Evolutionary conservation across 2,329 filamentous ascomycete species (phyloP), one percentile per base, ranked within the genome.

Genomic region (Coniella lustricola): DNA sequence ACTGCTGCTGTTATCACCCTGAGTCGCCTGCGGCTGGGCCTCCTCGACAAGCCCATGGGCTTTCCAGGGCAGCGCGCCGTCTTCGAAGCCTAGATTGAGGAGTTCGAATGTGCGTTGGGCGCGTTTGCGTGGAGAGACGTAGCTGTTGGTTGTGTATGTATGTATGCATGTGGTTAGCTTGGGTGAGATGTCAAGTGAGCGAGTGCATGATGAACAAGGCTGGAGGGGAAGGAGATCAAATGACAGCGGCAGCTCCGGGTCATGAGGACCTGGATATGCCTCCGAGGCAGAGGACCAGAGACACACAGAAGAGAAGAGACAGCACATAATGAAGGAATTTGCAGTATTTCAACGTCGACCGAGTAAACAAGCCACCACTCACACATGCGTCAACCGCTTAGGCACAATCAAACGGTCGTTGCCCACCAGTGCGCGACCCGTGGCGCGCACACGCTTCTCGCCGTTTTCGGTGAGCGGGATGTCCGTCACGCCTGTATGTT

Each of bases 41-140:
- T 20, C 64, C 60, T 62, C 55, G 2, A 60, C 56, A 5, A 41
- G 38, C 48, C 74, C 71, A 51, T 76, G 73, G 14, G 66, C 59
- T 31, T 75, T 64, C 89, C 89, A 95, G 0, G 90, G 90, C 14
- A 90, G 72, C 5, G 25, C 25, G 25, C 25, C 25, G 35, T 81
- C 77, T n/a, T 70, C 66, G 61, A 83, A 82, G 43, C 83, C 86
- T 17, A 95, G 71, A 57, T 86, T 79, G 21, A 96, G 81, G 41
- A 96, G 79, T 64, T 95, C 89, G 61, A 96, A 84, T n/a, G 90
- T 97, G 44, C 81, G 78, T 66, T 93, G 90, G 17, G 91, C 89
- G 51, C 90, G 85, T 53, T 77, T 80, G 40, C 90, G 84, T 3
- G 90, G 91, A 2, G 88, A 95, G 35, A 96, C 89, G 66, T 91